A percentile compares a stretch with the other conserved stretches of the same genome.
Evolutionary conservation across 2,329 filamentous ascomycete species (phyloP).

Genomic region (Penicillium sp.): DNA sequence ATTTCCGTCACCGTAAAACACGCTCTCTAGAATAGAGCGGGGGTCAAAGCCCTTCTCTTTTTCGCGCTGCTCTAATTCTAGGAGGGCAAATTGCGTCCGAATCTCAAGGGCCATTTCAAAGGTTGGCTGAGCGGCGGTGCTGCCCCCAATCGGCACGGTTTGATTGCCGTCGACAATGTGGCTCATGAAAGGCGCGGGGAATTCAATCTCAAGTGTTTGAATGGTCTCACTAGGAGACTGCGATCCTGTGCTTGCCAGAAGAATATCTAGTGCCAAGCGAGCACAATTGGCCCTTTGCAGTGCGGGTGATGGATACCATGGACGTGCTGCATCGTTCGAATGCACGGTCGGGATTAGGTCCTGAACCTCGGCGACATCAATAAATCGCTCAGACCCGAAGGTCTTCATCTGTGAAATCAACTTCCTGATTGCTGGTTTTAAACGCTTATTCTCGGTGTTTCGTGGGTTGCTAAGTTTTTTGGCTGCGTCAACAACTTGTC

Average conservation of each 20-base stretch:
- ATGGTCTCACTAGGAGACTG: slow-evolving; percentile 26
- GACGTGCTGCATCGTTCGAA: slow-evolving; percentile 17
- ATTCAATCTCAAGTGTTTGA: slow-evolving; percentile 37
- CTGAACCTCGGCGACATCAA: slow-evolving; percentile 38
- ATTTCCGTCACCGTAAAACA: slow-evolving; percentile 45
- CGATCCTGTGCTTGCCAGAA: slow-evolving; percentile 34
- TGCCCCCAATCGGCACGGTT: slow-evolving; percentile 38
- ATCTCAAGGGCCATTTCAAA: slow-evolving; percentile 58
- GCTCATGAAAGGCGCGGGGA: slow-evolving; percentile 41
- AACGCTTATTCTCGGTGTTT: slow-evolving; percentile 33
- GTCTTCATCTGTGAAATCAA: slow-evolving; percentile 29
- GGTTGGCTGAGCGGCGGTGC: slow-evolving; percentile 45
- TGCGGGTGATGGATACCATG: slow-evolving; percentile 42
- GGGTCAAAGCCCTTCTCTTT: slow-evolving; percentile 43
- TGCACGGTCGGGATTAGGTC: slow-evolving; percentile 33
- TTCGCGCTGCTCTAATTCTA: slow-evolving; percentile 42
- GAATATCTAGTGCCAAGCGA: slow-evolving; percentile 44
- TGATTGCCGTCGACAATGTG: slow-evolving; percentile 25
- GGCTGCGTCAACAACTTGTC: slow-evolving; percentile 32
- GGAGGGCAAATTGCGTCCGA: slow-evolving; percentile 59
- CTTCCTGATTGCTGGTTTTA: slow-evolving; percentile 29
- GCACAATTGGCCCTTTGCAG: slow-evolving; percentile 51
- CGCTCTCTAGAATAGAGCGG: slow-evolving; percentile 40
- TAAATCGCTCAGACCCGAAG: slow-evolving; percentile 39
- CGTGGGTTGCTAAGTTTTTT: slow-evolving; percentile 35